Evolutionary conservation across 202 grass and related monocot genomes (phyloP), one percentile per base, ranked within the genome.

Genomic region (Sporobolus alterniflorus): DNA sequence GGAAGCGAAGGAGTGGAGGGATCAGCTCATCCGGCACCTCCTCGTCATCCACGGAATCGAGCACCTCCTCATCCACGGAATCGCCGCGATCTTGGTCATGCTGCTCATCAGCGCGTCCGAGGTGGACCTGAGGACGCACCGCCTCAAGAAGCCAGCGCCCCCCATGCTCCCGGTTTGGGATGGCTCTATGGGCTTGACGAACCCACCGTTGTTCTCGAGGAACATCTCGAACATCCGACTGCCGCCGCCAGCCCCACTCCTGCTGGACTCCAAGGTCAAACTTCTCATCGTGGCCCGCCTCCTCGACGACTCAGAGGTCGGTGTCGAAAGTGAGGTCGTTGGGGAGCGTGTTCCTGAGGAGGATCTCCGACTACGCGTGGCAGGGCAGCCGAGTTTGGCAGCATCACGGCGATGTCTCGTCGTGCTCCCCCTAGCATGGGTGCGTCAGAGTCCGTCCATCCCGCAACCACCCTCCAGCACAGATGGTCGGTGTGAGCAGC

Each of bases 1-100:
- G 51, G 36, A 7, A 11, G 59, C 21, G 22, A 11, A n/a, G 52
- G 26, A 18, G 70, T 4, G 83, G 33, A 1, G 88, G 88, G 25
- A 76, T 90, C 31, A 90, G 67, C 91, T 95, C 95, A n/a, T n/a
- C n/a, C n/a, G n/a, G n/a, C 13, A 98, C 92, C 69, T 98, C 96
- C 84, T 98, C 0, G 93, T 96, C 48, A 96, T 96, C 93, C 93
- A 96, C 68, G 90, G 93, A 12, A 89, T 96, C 49, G 88, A 93
- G 83, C 90, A 83, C 57, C 90, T 96, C 66, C 86, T 96, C 20
- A 84, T 96, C 32, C 90, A 90, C 74, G 91, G 93, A 83, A 86
- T 96, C 22, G 88, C 90, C 6, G 88, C 88, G 10, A 96, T 96
- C 77, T 96, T 88, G 0, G 90, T 90, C 30, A 85, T 93, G 62